Percentiles rank a stretch among this genome's conserved stretches.
Evolutionary conservation across 2,329 filamentous ascomycete genomes (phyloP).

Genomic region (Diaporthe destruens): DNA sequence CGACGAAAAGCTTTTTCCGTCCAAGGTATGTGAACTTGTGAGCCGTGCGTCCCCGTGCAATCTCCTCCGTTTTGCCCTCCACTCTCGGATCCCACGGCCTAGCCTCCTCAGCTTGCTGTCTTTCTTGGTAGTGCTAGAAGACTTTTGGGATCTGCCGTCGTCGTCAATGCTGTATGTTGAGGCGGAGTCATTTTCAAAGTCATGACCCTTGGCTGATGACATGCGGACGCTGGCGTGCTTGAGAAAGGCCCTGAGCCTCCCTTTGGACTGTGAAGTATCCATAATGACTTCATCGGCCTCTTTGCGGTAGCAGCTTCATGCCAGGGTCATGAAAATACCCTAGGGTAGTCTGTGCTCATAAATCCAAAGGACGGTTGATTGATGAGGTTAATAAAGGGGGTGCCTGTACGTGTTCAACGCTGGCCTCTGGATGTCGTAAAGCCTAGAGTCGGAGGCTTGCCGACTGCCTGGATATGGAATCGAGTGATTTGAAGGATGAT

Average conservation of each 20-base stretch:
- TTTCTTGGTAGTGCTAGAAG: constrained; percentile 1
- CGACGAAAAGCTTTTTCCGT: constrained; percentile 14
- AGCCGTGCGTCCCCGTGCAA: neutral
- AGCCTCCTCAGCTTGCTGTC: constrained; percentile 27
- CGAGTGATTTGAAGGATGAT: neutral
- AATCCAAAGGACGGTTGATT: neutral
- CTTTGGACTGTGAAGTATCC: constrained; percentile 6
- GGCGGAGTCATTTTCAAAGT: neutral
- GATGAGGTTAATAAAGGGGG: neutral
- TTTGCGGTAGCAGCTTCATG: constrained; percentile 3
- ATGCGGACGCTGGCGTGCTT: constrained; percentile 16
- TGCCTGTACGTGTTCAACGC: neutral
- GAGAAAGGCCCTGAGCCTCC: constrained; percentile 31
- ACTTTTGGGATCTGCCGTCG: constrained; percentile 3
- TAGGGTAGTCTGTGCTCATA: neutral
- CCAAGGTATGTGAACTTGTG: neutral
- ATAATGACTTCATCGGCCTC: constrained; percentile 25
- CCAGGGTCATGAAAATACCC: neutral
- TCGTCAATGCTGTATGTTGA: constrained; percentile 1
- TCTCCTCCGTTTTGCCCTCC: constrained; percentile 28
- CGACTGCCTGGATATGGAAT: neutral
- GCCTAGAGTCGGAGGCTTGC: neutral
- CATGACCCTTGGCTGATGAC: neutral
- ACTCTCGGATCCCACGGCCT: constrained; percentile 28
- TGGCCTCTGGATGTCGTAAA: neutral